Conservation (phyloP, 2,329 filamentous ascomycete species). For the Penicillium sp. region DNA sequence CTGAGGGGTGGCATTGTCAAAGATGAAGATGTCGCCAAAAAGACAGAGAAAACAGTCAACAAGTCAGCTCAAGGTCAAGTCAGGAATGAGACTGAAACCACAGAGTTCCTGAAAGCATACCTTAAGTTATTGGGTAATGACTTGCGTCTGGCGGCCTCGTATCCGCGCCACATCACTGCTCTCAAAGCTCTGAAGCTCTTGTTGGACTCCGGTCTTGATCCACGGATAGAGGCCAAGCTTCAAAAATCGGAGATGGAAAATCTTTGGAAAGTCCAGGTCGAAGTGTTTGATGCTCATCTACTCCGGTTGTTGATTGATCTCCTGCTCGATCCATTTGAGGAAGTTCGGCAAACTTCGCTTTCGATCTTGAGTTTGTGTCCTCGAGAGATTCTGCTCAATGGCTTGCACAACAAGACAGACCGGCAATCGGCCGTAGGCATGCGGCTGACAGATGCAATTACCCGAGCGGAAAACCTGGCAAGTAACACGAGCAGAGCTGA, state of each 20-base stretch:
- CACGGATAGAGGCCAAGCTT: conserved; percentile 39
- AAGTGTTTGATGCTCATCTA: conserved; percentile 41
- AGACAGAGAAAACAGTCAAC: conserved; percentile 8
- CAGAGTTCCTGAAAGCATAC: conserved; percentile 70
- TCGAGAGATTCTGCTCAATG: conserved; percentile 24
- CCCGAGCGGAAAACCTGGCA: conserved; percentile 38
- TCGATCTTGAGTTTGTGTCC: conserved; percentile 45
- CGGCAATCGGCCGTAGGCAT: conserved; percentile 23
- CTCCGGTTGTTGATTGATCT: conserved; percentile 69
- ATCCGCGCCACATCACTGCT: conserved; percentile 82
- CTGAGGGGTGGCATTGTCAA: conserved; percentile 62
- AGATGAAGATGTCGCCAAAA: conserved; percentile 29
- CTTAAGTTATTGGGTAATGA: conserved; percentile 69
- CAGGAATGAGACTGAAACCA: conserved; percentile 50
- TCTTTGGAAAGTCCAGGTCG: conserved; percentile 51
- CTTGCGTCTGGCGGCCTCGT: conserved; percentile 76
- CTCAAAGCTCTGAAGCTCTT: conserved; percentile 68
- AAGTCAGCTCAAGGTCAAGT: conserved; percentile 35
- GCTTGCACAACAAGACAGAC: conserved; percentile 1
- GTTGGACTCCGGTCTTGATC: conserved; percentile 67
- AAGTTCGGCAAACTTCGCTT: conserved; percentile 65
- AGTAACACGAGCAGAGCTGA: conserved; percentile 74
- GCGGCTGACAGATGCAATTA: conserved; percentile 32
- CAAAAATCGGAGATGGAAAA: conserved; percentile 51
- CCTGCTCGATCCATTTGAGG: conserved; percentile 86